phyloP scores from a whole-genome alignment of 1,284 basidiomycete species.

The Cutaneotrichosporon curvatum region DNA sequence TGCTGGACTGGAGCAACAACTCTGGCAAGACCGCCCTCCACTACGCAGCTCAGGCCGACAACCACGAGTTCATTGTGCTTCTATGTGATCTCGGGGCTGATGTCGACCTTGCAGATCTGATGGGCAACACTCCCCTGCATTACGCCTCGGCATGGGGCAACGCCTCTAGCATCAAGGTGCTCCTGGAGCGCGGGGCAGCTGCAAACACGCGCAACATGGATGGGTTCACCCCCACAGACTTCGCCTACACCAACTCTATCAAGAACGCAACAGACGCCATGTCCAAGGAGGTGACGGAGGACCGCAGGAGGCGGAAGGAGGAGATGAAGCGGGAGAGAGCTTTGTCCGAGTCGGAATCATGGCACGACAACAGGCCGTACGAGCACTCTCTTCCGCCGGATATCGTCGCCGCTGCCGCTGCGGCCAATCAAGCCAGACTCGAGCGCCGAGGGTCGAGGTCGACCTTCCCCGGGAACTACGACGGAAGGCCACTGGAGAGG shows the following conservation, averaged over 20 bases:
- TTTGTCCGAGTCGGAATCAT: neutral
- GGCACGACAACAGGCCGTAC: neutral
- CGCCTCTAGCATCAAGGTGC: constrained; percentile 65
- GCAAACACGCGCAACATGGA: constrained; percentile 75
- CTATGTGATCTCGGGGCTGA: constrained; percentile 82
- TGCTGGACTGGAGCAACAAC: constrained; percentile 81
- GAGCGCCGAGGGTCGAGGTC: constrained; percentile 2
- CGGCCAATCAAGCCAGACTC: constrained; percentile 1
- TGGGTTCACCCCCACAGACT: constrained; percentile 84
- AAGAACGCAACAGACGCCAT: constrained; percentile 26
- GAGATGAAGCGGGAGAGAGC: constrained; percentile 4
- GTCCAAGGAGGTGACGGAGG: constrained; percentile 27
- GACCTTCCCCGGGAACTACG: neutral
- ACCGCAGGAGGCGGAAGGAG: constrained; percentile 9
- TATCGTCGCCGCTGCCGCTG: constrained; percentile 4
- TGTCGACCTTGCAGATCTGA: constrained; percentile 75
- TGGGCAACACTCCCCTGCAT: constrained; percentile 87
- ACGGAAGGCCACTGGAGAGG: no score
- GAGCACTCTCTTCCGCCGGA: constrained; percentile 1
- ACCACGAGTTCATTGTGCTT: constrained; percentile 66
- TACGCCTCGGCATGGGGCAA: constrained; percentile 51
- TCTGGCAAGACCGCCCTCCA: constrained; percentile 86
- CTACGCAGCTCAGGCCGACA: constrained; percentile 77
- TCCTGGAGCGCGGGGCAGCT: constrained; percentile 82
- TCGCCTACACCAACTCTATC: constrained; percentile 64